Base-by-base conservation (phyloP, 495 filamentous ascomycete species). In the Lepraria neglecta region DNA sequence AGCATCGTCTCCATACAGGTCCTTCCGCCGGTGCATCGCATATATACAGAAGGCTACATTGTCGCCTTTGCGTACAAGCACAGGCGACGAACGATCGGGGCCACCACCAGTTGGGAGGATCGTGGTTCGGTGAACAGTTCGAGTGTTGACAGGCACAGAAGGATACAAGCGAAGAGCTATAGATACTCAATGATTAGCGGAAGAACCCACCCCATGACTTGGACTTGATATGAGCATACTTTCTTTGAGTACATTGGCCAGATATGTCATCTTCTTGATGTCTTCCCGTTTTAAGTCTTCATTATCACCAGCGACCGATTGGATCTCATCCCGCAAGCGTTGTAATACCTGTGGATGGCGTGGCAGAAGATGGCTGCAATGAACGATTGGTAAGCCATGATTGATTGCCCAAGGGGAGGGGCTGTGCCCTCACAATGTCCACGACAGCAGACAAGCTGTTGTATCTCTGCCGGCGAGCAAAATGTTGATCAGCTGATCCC, bases 401-500 rank as follows among this genome's bases (percentile, higher is more conserved):
- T 38, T 7, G 12, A 38, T 38, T 38, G 35, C 2, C 35, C 35
- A 24, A 56, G 27, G 9, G 33, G 24, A 38, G 38, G 50, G 27
- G 38, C 38, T 3, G 9, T 28, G 14, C 6, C 68, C 74, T 71
- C 66, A 84, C 66, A 85, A 71, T 5, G 74, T 72, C 83, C 83
- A 86, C 4, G 77, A 75, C 0, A 86, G 68, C 4, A 82, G 77
- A 21, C 71, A 76, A 33, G 77, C 78, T 7, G 84, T 86, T 27
- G 84, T 87, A 67, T 87, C 85, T 60, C 84, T 75, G 0, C 84
- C 84, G 1, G 85, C 84, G 6, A 85, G 62, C 43, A 88, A 72
- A 12, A 87, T 73, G 48, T 78, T 76, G 59, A 85, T 69, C 40
- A 84, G 69, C 67, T 87, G 81, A 61, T 82, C 81, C 24, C 81